Evolutionary conservation across 2,329 filamentous ascomycete genomes (phyloP), one percentile per base, ranked within the genome.

Genomic region (Penicillium sp.): DNA sequence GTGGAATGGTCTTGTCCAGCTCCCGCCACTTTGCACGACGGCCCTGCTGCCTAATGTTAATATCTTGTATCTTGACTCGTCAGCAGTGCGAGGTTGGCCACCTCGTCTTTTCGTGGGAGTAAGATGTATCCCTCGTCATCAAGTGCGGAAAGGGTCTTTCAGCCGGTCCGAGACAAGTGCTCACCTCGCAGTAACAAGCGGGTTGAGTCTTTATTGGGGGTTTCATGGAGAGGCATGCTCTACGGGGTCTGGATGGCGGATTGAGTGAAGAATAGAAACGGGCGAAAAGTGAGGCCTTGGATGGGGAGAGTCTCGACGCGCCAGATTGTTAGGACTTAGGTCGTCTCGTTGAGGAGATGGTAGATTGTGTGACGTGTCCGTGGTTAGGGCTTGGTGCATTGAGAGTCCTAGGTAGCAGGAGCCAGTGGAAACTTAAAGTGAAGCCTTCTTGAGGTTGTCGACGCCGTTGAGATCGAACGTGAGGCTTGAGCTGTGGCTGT

Each of bases 91-190:
- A 29, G 13, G 14, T 34, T 19, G 4, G 14, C 35, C 13, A 22
- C 37, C 14, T 41, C 29, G 2, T n/a, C n/a, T n/a, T n/a, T n/a
- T n/a, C n/a, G 9, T 7, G 16, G 36, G 11, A 50, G 19, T 3
- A 22, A 30, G 3, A 46, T 46, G 14, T 46, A 50, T 0, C 42
- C 41, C n/a, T 46, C 47, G 2, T 50, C 25, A 14, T 31, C 36
- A 1, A 50, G 14, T 2, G 10, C 30, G 12, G 27, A n/a, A n/a
- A n/a, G n/a, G n/a, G n/a, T n/a, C n/a, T n/a, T n/a, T n/a, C n/a
- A n/a, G n/a, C n/a, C n/a, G n/a, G n/a, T n/a, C n/a, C n/a, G n/a
- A n/a, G n/a, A n/a, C n/a, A n/a, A n/a, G n/a, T n/a, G n/a, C n/a
- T n/a, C n/a, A n/a, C n/a, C n/a, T n/a, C n/a, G n/a, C n/a, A n/a